Base-by-base conservation (phyloP, 805 yeast genomes). In the Metschnikowia colocasiae region DNA sequence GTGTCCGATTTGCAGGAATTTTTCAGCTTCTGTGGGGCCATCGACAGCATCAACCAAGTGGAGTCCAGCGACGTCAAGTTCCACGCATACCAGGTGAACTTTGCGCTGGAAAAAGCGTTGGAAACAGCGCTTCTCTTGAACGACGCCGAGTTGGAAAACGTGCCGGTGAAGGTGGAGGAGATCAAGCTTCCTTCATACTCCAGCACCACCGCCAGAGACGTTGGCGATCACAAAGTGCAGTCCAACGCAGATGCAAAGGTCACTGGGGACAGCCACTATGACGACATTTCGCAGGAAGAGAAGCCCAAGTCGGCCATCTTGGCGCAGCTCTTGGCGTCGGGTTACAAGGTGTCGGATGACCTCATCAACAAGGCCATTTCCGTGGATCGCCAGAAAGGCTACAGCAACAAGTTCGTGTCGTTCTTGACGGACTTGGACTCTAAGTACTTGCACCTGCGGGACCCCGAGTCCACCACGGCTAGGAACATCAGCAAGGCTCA, bases 291-390 rank as follows among this genome's bases (percentile, higher is more conserved):
- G 4, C 95, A 86, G 67, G 95, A 87, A 59, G 80, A 79, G 50
- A 86, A 86, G 69, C 95, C 95, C 47, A 84, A 84, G 59, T 65
- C 81, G 47, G 80, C 88, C 16, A 81, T 87, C 49, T 69, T 85
- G 67, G 92, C 94, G 1, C 92, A 86, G 64, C 78, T 83, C 57
- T 70, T 86, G 50, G 74, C 88, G 27, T 78, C 81, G n/a, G 95
- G 95, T 4, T 86, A 87, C 61, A 76, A 73, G 16, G 64, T 86
- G 37, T 74, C 83, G 40, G 94, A 87, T 62, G 66, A 73, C 43
- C 67, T 85, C 42, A 70, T 86, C 37, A 73, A 77, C 48, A 76
- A 75, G 59, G 85, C 88, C 19, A 72, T 83, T 44, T 79, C 74
- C 16, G 71, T 82, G 52, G 94, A 87, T 63, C 72, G 81, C 53